Evolutionary conservation across 75 land plant species (phyloP).

Genomic region (Pseudotsuga menziesii): DNA sequence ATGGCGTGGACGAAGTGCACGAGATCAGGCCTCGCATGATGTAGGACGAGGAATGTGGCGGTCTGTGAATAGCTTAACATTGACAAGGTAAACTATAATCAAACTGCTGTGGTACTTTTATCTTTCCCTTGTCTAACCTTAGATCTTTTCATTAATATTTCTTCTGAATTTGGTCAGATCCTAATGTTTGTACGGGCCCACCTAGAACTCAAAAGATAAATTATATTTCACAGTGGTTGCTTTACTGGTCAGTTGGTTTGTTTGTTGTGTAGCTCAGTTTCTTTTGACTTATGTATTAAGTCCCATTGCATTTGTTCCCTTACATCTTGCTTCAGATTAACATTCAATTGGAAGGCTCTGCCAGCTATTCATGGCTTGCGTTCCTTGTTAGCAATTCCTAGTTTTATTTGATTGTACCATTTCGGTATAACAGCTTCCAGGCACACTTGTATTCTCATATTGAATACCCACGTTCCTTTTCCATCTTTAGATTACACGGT

Average conservation of each 20-base stretch:
- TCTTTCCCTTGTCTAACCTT: background rate
- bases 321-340: no score
- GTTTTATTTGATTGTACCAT: background rate
- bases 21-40: conserved; percentile 55
- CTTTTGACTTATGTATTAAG: background rate
- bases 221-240: background rate
- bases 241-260: background rate
- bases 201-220: background rate
- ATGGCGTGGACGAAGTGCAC: conserved; percentile 97
- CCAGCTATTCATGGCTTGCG: background rate
- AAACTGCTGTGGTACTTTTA: background rate
- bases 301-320: background rate
- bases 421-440: background rate
- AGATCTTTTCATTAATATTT: background rate
- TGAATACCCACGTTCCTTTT: background rate
- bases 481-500: no score
- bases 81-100: conserved; percentile 60
- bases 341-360: no score
- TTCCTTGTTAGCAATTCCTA: background rate
- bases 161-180: background rate
- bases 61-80: conserved; percentile 84
- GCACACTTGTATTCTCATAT: background rate
- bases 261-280: background rate
- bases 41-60: conserved; percentile 99
- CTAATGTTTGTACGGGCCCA: background rate